Conservation (phyloP, 495 filamentous ascomycete genomes). For the Niebla homalea region DNA sequence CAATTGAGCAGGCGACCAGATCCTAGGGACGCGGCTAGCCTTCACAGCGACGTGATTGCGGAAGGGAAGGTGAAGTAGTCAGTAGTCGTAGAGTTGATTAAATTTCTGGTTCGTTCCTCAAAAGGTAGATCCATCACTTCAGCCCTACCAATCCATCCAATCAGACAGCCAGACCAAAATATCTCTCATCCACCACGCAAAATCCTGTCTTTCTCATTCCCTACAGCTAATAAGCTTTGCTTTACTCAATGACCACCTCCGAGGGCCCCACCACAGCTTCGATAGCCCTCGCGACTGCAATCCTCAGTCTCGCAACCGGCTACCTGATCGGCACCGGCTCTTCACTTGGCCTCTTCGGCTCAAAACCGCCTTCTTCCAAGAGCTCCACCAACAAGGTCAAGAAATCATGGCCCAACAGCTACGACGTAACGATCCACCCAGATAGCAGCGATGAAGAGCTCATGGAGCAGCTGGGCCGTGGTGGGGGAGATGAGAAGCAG, state of each 20-base stretch:
- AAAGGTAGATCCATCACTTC: background rate
- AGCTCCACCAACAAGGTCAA: conserved; percentile 10
- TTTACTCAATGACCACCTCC: conserved; percentile 2
- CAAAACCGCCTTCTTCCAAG: background rate
- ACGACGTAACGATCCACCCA: conserved; percentile 35
- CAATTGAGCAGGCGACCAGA: too few species aligned
- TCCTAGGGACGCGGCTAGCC: too few species aligned
- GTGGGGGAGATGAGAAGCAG: background rate
- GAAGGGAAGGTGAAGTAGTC: too few species aligned
- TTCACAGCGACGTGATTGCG: too few species aligned
- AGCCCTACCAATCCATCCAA: conserved; percentile 2
- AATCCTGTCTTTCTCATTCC: conserved; percentile 47
- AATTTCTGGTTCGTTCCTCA: background rate
- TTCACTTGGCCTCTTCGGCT: conserved; percentile 32
- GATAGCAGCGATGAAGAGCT: conserved; percentile 33
- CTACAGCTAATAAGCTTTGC: conserved; percentile 35
- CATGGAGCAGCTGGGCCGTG: conserved; percentile 8
- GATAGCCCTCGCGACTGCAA: conserved; percentile 47
- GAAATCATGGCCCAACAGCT: conserved; percentile 38
- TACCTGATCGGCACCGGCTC: conserved; percentile 48
- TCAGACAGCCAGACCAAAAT: conserved; percentile 15
- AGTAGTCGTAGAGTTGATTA: too few species aligned
- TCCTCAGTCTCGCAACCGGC: conserved; percentile 51
- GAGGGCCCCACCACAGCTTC: conserved; percentile 33
- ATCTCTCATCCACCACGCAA: conserved; percentile 47